Evolutionary conservation across 257 asterid species (phyloP).

Genomic region (Hygrophila difformis): DNA sequence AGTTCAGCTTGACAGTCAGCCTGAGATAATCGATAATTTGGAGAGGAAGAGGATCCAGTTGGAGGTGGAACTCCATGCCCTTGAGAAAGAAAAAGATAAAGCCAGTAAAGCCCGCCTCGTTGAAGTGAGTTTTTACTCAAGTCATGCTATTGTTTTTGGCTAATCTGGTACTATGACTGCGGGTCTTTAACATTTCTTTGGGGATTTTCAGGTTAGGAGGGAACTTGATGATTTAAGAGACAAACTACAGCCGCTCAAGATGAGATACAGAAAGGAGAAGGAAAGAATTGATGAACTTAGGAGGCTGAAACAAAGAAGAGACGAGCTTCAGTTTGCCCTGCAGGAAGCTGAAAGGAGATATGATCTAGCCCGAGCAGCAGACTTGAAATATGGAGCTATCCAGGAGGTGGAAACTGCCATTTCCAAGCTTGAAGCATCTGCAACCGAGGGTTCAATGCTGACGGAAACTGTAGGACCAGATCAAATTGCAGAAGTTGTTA

Average conservation of each 20-base stretch:
- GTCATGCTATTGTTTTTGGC: too few species aligned
- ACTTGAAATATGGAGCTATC: slow-evolving; percentile 76
- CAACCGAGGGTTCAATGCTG: slow-evolving; percentile 50
- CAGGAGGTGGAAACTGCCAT: slow-evolving; percentile 81
- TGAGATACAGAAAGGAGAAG: slow-evolving; percentile 80
- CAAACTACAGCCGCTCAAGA: slow-evolving; percentile 72
- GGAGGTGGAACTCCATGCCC: slow-evolving; percentile 67
- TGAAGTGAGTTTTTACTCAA: slow-evolving; percentile 27
- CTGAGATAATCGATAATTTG: slow-evolving; percentile 59
- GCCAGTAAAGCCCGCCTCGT: slow-evolving; percentile 70
- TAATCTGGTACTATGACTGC: too few species aligned
- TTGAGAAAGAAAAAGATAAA: slow-evolving; percentile 80
- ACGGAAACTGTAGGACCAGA: slow-evolving; percentile 92
- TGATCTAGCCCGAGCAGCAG: slow-evolving; percentile 91
- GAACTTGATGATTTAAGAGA: slow-evolving; percentile 93
- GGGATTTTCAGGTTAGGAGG: slow-evolving; percentile 39
- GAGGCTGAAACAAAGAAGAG: slow-evolving; percentile 57
- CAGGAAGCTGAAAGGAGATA: slow-evolving; percentile 93
- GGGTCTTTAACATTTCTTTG: neutral
- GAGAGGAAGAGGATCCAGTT: slow-evolving; percentile 75
- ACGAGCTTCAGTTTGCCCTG: slow-evolving; percentile 55
- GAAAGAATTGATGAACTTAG: slow-evolving; percentile 78
- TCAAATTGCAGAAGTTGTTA: slow-evolving; percentile 85
- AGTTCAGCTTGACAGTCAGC: slow-evolving; percentile 76
- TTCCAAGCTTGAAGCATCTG: slow-evolving; percentile 46